Percentiles rank a stretch among this genome's conserved stretches.
These are phyloP conservation scores for Leccinum pellstonianum DNA, from an alignment of 768 basidiomycete genomes.

Conservation along the genomic window DNA sequence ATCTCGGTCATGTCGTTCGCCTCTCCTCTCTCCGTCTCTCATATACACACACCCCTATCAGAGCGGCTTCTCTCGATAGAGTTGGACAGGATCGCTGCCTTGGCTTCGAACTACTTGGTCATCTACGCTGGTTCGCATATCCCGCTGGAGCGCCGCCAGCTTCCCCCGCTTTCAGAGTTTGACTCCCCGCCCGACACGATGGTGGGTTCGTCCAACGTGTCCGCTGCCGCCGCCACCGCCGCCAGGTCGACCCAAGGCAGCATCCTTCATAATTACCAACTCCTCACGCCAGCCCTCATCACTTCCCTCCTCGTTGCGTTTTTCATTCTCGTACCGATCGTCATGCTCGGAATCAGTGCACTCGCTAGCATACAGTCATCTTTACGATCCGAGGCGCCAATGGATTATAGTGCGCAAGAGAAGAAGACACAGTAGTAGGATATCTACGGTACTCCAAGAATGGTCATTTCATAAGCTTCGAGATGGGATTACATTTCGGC, in stretches of 20 bases:
- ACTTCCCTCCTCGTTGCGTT: slow-evolving; percentile 59
- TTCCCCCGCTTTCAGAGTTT: slow-evolving; percentile 28
- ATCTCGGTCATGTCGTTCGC: background rate
- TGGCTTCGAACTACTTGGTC: slow-evolving; percentile 62
- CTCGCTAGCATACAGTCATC: slow-evolving; percentile 76
- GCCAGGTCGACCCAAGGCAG: slow-evolving; percentile 44
- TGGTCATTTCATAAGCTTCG: slow-evolving; percentile 17
- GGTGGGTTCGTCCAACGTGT: slow-evolving; percentile 31
- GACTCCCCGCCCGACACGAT: slow-evolving; percentile 24
- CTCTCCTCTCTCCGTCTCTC: background rate
- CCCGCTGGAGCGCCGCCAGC: slow-evolving; percentile 42
- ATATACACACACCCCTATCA: slow-evolving; percentile 19
- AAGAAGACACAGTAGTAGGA: slow-evolving; percentile 70
- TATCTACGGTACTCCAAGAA: slow-evolving; percentile 11
- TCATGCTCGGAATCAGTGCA: slow-evolving; percentile 62
- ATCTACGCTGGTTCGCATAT: slow-evolving; percentile 59
- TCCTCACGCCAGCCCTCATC: slow-evolving; percentile 76
- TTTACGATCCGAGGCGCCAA: slow-evolving; percentile 58
- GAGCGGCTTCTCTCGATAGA: slow-evolving; percentile 47
- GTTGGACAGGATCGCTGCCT: slow-evolving; percentile 46
- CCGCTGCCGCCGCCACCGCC: slow-evolving; percentile 13
- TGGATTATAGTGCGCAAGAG: slow-evolving; percentile 64
- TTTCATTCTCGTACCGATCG: slow-evolving; percentile 65
- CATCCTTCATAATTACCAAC: slow-evolving; percentile 71
- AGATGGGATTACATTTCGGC: slow-evolving; percentile 18